Evolutionary conservation across 2,329 filamentous ascomycete species (phyloP), one percentile per base, ranked within the genome.

Genomic region (Pseudogymnoascus verrucosus): DNA sequence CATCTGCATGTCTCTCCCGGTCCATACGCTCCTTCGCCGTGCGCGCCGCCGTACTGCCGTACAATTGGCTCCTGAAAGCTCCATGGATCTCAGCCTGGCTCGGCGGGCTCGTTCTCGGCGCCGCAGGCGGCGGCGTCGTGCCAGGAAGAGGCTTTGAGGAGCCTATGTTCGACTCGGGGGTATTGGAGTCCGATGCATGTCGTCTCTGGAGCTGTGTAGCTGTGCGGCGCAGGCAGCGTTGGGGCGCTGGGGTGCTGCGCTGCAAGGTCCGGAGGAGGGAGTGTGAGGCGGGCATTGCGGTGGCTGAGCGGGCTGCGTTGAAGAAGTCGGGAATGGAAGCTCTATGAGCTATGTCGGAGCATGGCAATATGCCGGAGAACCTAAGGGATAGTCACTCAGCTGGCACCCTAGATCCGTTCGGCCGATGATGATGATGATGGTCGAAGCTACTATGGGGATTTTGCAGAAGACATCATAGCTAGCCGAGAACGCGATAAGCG

Each of bases 51-150:
- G 85, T 83, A 66, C 82, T 85, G 67, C 84, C 81, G 70, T 84
- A 82, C 69, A 87, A 78, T 74, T 86, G 84, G 19, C 83, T 83
- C 69, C 82, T 80, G 70, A 86, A 87, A 3, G 77, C 74, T 57
- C 78, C 68, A 14, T 74, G 77, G 21, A 14, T 47, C 16, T 63
- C 61, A 31, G 61, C 59, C 36, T 61, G 59, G 36, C 59, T 61
- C 8, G 36, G 59, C 59, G 8, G 39, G 59, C 36, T 23, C 6
- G 40, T 19, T 40, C 39, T 61, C 3, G 59, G n/a, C 28, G 51
- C 51, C 12, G 51, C 51, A 8, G 51, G 51, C 12, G 51, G 51
- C 51, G 51, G 51, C 6, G 51, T 34, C n/a, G 51, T 57, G 28
- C 51, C 51, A 19, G 51, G 51, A 16, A 57, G 11, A 19, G 51